A percentile compares a stretch with the other conserved stretches of the same genome.
Evolutionary conservation across 2,329 filamentous ascomycete species (phyloP).

Genomic region (Aspergillus unguis): DNA sequence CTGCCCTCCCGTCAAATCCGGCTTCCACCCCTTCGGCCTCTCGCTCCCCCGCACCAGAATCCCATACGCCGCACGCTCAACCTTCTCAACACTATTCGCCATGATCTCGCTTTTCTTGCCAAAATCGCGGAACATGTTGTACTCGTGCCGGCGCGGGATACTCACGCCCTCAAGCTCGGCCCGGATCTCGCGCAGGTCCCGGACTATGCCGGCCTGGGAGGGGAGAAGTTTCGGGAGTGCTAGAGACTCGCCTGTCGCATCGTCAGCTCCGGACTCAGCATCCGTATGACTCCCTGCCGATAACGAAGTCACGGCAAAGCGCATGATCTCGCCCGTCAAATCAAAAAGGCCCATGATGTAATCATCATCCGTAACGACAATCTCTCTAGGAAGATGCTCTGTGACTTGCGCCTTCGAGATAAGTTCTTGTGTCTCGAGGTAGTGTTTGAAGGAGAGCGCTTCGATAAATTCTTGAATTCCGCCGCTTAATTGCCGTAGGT

Average conservation of each 20-base stretch:
- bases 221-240: slow-evolving; percentile 20
- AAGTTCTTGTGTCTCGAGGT: slow-evolving; percentile 72
- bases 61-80: slow-evolving; percentile 86
- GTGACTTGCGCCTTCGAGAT: slow-evolving; percentile 64
- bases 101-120: slow-evolving; percentile 82
- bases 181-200: slow-evolving; percentile 75
- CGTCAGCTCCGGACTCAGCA: slow-evolving; percentile 2
- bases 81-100: slow-evolving; percentile 85
- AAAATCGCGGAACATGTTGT: slow-evolving; percentile 59
- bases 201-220: slow-evolving; percentile 64
- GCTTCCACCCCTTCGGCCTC: slow-evolving; percentile 86
- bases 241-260: not conserved
- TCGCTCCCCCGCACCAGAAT: slow-evolving; percentile 84
- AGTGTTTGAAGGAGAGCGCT: slow-evolving; percentile 82
- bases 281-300: slow-evolving; percentile 62
- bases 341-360: slow-evolving; percentile 91
- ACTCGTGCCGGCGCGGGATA: slow-evolving; percentile 45
- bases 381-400: slow-evolving; percentile 42
- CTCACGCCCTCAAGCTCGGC: slow-evolving; percentile 72
- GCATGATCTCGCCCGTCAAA: slow-evolving; percentile 93
- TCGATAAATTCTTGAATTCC: slow-evolving; percentile 95
- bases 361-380: slow-evolving; percentile 73
- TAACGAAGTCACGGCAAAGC: slow-evolving; percentile 85
- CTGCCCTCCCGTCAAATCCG: slow-evolving; percentile 58
- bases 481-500: slow-evolving; percentile 69